Conservation (phyloP, 2,329 filamentous ascomycete species). For the Stachybotrys elegans region DNA sequence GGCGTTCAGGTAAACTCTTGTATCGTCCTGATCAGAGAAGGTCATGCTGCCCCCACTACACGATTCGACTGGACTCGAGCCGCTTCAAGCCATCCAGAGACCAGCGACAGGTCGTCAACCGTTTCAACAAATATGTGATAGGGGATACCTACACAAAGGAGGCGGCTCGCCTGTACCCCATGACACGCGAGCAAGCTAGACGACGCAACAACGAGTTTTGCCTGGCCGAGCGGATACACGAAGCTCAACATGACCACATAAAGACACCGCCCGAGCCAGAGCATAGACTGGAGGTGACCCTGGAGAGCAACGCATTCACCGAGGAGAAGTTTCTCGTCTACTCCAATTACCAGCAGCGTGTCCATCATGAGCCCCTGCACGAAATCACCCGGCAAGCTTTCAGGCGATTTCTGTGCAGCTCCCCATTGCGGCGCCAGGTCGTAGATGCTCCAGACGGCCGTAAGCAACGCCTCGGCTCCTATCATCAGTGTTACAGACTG, state of each 20-base stretch:
- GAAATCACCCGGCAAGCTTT: conserved; percentile 61
- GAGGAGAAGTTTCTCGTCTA: conserved; percentile 72
- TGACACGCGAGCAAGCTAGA: conserved; percentile 59
- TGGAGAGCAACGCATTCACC: conserved; percentile 67
- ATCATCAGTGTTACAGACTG: conserved; percentile 76
- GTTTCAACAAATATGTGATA: conserved; percentile 67
- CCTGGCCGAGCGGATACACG: conserved; percentile 62
- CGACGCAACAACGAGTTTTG: conserved; percentile 64
- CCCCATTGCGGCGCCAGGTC: conserved; percentile 52
- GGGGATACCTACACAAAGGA: conserved; percentile 64
- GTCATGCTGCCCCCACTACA: conserved; percentile 91
- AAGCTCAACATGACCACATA: conserved; percentile 53
- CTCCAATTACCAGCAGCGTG: conserved; percentile 67
- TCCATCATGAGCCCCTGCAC: conserved; percentile 61
- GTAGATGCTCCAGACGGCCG: conserved; percentile 41
- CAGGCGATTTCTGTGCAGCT: conserved; percentile 67
- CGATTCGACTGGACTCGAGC: conserved; percentile 64
- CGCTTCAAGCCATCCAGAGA: conserved; percentile 63
- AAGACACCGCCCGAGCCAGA: conserved; percentile 58
- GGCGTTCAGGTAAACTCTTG: conserved; percentile 64
- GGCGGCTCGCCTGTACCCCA: conserved; percentile 59
- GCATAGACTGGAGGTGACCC: conserved; percentile 62
- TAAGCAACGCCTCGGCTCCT: conserved; percentile 61
- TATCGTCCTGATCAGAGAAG: conserved; percentile 74
- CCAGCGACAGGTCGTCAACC: conserved; percentile 70